Evolutionary conservation across 2,329 filamentous ascomycete species (phyloP).

Genomic region (Paramyrothecium roridum): DNA sequence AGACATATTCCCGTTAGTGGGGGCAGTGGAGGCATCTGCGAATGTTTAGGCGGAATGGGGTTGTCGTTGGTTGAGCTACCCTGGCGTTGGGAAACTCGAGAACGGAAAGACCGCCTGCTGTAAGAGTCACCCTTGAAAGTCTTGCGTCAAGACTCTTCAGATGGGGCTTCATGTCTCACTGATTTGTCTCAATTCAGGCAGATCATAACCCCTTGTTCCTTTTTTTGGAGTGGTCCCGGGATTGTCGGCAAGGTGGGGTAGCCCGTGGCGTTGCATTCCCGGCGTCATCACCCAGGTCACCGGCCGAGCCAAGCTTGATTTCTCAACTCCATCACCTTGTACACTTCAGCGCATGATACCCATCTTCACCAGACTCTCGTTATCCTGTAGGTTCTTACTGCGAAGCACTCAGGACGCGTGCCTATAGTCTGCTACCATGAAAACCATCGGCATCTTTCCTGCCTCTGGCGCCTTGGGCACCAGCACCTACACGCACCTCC

Average conservation of each 20-base stretch:
- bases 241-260: not conserved
- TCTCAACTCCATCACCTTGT: not conserved
- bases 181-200: not conserved
- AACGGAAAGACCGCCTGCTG: no score
- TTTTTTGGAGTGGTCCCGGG: not conserved
- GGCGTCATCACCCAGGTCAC: not conserved
- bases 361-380: not conserved
- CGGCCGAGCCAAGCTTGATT: not conserved
- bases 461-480: conserved; percentile 50
- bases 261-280: not conserved
- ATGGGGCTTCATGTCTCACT: no score
- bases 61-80: no score
- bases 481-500: conserved; percentile 47
- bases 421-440: conserved; percentile 11
- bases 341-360: not conserved
- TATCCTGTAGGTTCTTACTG: not conserved
- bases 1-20: no score
- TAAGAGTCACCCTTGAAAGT: no score
- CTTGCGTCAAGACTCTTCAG: no score
- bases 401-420: not conserved
- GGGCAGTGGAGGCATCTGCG: no score
- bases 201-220: not conserved
- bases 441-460: conserved; percentile 43
- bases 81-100: no score
- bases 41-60: no score